Evolutionary conservation across 495 filamentous ascomycete genomes (phyloP), one percentile per base, ranked within the genome.

Genomic region (Penicillium macrosclerotiorum): DNA sequence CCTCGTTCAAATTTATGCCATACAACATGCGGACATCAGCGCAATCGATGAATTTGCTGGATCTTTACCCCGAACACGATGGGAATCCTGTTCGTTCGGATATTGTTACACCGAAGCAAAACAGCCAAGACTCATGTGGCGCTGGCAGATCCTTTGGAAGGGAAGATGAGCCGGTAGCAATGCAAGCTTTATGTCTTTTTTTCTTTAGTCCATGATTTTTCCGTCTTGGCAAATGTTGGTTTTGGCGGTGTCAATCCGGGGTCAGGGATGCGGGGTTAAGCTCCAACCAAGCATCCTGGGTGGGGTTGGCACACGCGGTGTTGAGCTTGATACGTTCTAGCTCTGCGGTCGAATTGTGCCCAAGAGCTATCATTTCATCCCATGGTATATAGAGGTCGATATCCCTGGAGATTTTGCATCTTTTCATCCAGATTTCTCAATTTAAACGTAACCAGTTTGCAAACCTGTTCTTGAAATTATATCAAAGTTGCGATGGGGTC

Each of bases 191-290:
- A 37, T 37, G 35, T 20, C 19, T 37, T 23, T n/a, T 22, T 22
- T 37, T 37, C n/a, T 24, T 13, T 37, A 37, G 35, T 37, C 35
- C n/a, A 37, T 1, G 35, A 23, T 37, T 37, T 37, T 22, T 37
- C 35, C 35, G 35, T 37, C 35, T 37, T 37, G 35, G 35, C 35
- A 37, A 37, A 24, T 24, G 11, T 24, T 23, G 8, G 5, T 24
- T 12, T 8, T 19, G 23, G 9, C 24, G 3, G 3, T 7, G 19
- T 27, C 24, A 27, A 30, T 27, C 24, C 25, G 24, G 24, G 24
- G 8, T 29, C 24, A 29, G 19, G 19, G 19, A 13, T 22, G 35
- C 35, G 35, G 35, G 35, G 35, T 37, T 24, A 23, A 37, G 18
- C 35, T 37, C 35, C 19, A 37, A 24, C 9, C 3, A 37, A 19